Conservation (phyloP, 2,329 filamentous ascomycete species). For the Fusarium chlamydosporum region DNA sequence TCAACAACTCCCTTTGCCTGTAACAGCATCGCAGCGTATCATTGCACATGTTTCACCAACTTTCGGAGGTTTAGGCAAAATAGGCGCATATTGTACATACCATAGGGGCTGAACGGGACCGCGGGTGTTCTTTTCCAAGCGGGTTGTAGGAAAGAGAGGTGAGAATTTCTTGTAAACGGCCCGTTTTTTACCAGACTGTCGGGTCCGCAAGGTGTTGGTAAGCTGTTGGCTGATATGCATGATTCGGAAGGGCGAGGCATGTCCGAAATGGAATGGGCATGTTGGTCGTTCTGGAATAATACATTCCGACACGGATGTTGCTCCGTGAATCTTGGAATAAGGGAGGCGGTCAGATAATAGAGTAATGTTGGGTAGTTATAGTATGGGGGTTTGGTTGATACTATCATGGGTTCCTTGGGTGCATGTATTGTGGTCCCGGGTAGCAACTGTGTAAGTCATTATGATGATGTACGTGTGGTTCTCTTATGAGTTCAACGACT, state of each 20-base stretch:
- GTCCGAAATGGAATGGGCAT: constrained; percentile 8
- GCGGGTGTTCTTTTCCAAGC: constrained; percentile 17
- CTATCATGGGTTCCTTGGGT: neutral
- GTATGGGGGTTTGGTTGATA: neutral
- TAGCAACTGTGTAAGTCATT: neutral
- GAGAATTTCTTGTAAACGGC: constrained; percentile 23
- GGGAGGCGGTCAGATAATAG: neutral
- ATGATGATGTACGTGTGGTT: neutral
- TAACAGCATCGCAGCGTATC: constrained; percentile 10
- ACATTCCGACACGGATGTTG: neutral
- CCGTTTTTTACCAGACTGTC: constrained; percentile 40
- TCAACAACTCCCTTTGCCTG: constrained; percentile 14
- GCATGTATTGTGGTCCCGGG: neutral
- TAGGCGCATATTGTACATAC: neutral
- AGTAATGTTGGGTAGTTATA: too few relatives aligned
- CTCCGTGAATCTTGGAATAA: neutral
- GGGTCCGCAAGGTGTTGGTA: constrained; percentile 18
- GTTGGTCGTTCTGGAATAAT: neutral
- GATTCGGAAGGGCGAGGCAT: constrained; percentile 10
- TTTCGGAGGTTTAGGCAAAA: constrained; percentile 36
- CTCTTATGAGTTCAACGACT: neutral
- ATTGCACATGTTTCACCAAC: constrained; percentile 27
- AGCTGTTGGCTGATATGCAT: constrained; percentile 21
- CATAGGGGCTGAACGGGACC: neutral
- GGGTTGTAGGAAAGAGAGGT: neutral